These are phyloP conservation scores for Penium margaritaceum DNA, from an alignment of 139 green algal species.

Conservation along the genomic window DNA sequence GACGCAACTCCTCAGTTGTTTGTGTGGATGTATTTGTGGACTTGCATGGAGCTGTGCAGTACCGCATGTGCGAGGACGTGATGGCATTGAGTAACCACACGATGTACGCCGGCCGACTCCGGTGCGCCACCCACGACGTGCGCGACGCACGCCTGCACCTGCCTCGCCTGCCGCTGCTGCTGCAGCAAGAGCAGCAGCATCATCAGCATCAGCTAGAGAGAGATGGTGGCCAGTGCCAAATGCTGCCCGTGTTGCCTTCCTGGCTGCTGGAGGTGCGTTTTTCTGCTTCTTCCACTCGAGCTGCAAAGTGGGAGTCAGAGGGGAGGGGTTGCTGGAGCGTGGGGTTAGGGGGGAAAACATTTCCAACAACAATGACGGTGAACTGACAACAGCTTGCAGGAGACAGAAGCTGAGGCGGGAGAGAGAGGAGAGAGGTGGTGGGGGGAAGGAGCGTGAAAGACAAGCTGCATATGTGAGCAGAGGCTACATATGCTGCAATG, in stretches of 20 bases:
- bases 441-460: neutral
- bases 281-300: neutral
- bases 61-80: slow-evolving; percentile 84
- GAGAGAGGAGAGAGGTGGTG: slow-evolving; percentile 4
- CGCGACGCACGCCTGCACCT: neutral
- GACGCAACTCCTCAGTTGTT: no score
- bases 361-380: neutral
- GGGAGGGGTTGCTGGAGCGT: neutral
- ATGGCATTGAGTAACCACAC: slow-evolving; percentile 76
- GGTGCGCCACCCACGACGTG: slow-evolving; percentile 49
- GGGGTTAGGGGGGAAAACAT: neutral
- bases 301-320: neutral
- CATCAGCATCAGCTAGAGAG: no score
- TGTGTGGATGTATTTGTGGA: no score
- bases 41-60: no score
- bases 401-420: no score
- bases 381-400: no score
- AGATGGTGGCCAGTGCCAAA: no score
- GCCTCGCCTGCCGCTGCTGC: slow-evolving; percentile 1
- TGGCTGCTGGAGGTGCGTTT: slow-evolving; percentile 20
- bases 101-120: slow-evolving; percentile 71
- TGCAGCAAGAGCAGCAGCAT: no score
- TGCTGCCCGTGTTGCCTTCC: neutral
- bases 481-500: neutral
- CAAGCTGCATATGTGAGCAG: neutral